Base-by-base conservation (phyloP, 2,329 filamentous ascomycete species). In the Colletotrichum cuscutae region DNA sequence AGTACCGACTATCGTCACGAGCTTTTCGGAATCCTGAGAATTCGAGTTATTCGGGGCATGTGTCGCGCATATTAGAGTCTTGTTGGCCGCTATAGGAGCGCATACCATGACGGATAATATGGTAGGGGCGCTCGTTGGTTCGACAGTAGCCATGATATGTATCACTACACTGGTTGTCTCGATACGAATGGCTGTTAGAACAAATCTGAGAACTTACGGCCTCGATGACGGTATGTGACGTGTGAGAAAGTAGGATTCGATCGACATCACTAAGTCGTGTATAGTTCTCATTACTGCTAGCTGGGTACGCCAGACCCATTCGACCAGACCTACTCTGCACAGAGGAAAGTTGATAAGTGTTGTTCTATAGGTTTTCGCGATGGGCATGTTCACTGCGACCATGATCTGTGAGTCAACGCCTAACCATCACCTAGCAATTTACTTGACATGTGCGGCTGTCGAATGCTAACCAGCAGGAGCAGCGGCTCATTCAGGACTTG, bases 91-190 rank as follows among this genome's bases (percentile, higher is more conserved):
- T 32, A 56, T n/a, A 24, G 9, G 28, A 58, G 57, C 49, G 13
- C 13, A 59, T 58, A 24, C 32, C 46, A 71, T 71, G 68, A 49
- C 64, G 35, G 68, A 71, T 28, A 52, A 22, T 22, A 52, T 62
- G 58, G 64, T 30, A n/a, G 64, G 12, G 5, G 19, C 49, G 8
- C 6, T 71, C 5, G 37, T 68, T 7, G 68, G 68, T 30, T 46
- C 68, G 15, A 71, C 68, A 1, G 46, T 57, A 24, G 52, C 63
- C 28, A 71, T 71, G 68, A 71, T 71, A 32, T 71, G 68, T n/a
- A 15, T 68, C 49, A 71, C 68, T 4, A 71, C 68, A 7, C 32
- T 71, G n/a, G 68, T 32, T 15, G 52, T 71, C 6, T 71, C 64
- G 12, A 35, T 62, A 49, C 68, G 68, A 1, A 66, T 71, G 4